Conservation (phyloP, 495 filamentous ascomycete species). For the Xylaria longipes region DNA sequence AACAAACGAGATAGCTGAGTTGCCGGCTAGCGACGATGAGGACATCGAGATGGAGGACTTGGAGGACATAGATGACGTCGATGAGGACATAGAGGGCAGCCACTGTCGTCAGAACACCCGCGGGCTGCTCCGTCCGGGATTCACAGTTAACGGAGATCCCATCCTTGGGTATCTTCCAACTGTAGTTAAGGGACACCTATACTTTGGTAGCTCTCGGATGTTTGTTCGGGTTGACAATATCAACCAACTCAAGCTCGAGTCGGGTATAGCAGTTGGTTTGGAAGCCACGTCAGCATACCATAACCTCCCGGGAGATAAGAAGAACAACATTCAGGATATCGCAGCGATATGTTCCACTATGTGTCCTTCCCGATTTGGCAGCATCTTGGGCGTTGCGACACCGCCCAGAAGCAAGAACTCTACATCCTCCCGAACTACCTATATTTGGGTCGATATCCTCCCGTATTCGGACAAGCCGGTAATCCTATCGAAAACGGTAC, state of each 20-base stretch:
- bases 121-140: neutral
- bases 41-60: no score
- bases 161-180: neutral
- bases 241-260: neutral
- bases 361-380: neutral
- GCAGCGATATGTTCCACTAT: neutral
- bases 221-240: neutral
- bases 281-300: neutral
- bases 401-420: no score
- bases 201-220: neutral
- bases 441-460: no score
- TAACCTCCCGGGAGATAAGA: neutral
- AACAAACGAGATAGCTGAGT: no score
- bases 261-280: neutral
- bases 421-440: no score
- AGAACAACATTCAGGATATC: neutral
- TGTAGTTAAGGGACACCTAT: neutral
- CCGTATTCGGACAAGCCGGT: no score
- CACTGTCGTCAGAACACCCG: no score
- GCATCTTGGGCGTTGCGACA: neutral
- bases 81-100: no score
- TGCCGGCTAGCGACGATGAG: no score
- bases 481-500: no score
- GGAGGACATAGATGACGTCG: no score
- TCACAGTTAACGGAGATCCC: neutral